A percentile compares a stretch with the other conserved stretches of the same genome.
phyloP scores from a whole-genome alignment of 1,139 yeast species.

The Candida dubliniensis region DNA sequence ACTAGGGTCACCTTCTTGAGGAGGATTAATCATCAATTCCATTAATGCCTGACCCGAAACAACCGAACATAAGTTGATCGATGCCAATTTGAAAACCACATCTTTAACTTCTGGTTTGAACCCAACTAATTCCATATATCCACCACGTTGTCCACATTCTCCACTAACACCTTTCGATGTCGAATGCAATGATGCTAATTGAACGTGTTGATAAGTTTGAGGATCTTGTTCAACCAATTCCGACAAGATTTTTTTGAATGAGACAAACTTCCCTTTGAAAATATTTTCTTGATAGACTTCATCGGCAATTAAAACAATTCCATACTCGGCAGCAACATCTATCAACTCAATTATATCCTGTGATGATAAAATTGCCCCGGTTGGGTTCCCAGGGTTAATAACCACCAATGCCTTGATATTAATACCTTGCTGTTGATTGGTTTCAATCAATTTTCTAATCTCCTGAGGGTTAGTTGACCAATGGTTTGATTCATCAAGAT shows the following conservation, averaged over 20 bases:
- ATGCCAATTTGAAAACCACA: constrained; percentile 77
- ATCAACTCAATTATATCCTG: constrained; percentile 70
- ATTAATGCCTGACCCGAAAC: constrained; percentile 92
- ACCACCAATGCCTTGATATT: constrained; percentile 81
- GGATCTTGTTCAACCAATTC: constrained; percentile 56
- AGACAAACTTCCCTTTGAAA: constrained; percentile 63
- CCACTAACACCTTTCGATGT: constrained; percentile 97
- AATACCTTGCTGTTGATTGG: constrained; percentile 55
- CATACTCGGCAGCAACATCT: constrained; percentile 77
- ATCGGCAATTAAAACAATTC: constrained; percentile 90
- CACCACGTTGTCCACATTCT: constrained; percentile 99
- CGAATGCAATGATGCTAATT: constrained; percentile 90
- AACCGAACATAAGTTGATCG: constrained; percentile 89
- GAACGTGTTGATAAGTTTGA: constrained; percentile 65
- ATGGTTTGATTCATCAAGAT: constrained; percentile 69
- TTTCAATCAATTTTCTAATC: constrained; percentile 55
- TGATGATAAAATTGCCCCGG: constrained; percentile 75
- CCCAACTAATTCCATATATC: constrained; percentile 92
- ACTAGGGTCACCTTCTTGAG: constrained; percentile 73
- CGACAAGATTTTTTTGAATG: constrained; percentile 67
- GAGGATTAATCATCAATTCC: constrained; percentile 93
- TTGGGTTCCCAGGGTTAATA: constrained; percentile 97
- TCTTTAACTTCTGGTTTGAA: constrained; percentile 69
- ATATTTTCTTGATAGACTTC: constrained; percentile 96
- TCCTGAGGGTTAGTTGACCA: constrained; percentile 83